Conservation (phyloP, 257 asterid genomes). For the Anisodus acutangulus region DNA sequence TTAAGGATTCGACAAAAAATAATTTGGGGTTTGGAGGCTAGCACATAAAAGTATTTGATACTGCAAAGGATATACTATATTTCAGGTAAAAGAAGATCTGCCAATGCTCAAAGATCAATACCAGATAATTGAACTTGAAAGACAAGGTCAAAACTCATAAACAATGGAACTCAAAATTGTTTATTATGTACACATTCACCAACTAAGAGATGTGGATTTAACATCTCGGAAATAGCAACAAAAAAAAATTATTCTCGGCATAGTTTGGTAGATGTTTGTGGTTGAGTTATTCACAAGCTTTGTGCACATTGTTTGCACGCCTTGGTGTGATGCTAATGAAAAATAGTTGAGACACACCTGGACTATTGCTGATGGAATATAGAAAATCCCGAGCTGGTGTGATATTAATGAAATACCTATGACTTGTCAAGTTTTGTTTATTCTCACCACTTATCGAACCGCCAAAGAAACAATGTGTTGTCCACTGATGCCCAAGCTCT, state of each 20-base stretch:
- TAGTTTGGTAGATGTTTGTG: conserved; percentile 11
- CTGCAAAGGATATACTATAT: not conserved
- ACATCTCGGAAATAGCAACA: not conserved
- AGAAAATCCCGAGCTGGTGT: conserved; percentile 22
- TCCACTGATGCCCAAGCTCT: conserved; percentile 99
- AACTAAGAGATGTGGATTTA: not conserved
- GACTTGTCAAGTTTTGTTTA: conserved; percentile 6
- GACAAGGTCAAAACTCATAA: conserved; percentile 23
- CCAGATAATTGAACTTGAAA: conserved; percentile 18
- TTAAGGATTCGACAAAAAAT: not conserved
- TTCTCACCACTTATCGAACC: conserved; percentile 92
- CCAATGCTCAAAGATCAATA: not conserved
- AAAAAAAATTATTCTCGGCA: too few relatives aligned
- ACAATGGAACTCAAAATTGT: not conserved
- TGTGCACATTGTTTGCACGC: not conserved
- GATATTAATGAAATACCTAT: not conserved
- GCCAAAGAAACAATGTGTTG: conserved; percentile 88
- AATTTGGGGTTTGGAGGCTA: conserved; percentile 16
- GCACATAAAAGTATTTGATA: conserved; percentile 4
- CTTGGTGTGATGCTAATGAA: conserved; percentile 7
- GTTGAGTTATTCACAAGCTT: conserved; percentile 12
- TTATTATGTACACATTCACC: not conserved
- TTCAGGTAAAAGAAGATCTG: conserved; percentile 7
- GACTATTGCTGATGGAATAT: conserved; percentile 12
- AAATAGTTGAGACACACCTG: not conserved